A percentile compares a stretch with the other conserved stretches of the same genome.
Conservation (phyloP, 2,329 filamentous ascomycete species). For the Ascochyta fabae region DNA sequence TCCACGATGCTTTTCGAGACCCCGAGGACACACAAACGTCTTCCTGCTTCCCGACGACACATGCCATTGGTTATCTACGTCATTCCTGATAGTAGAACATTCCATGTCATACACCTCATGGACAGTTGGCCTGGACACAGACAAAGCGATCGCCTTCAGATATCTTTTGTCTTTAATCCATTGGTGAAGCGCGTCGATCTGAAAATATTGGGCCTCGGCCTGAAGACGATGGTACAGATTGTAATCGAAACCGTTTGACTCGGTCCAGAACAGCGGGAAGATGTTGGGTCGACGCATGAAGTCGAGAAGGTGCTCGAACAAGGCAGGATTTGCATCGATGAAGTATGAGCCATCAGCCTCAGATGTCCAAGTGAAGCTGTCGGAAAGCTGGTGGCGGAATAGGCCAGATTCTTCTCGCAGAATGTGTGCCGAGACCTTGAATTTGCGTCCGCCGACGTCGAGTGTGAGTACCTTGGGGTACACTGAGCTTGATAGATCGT, state of each 20-base stretch:
- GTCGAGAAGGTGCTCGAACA: conserved; percentile 39
- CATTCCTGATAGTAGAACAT: no score
- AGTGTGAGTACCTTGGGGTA: conserved; percentile 21
- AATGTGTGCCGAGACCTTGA: conserved; percentile 12
- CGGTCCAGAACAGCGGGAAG: conserved; percentile 46
- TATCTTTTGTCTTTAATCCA: conserved; percentile 43
- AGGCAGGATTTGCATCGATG: conserved; percentile 46
- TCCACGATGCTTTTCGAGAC: conserved; percentile 18
- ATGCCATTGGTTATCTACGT: conserved; percentile 5
- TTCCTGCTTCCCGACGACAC: background rate
- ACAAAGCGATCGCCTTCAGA: conserved; percentile 21
- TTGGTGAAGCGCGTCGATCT: conserved; percentile 33
- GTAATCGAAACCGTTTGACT: conserved; percentile 41
- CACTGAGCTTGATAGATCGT: background rate
- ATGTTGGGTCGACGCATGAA: conserved; percentile 29
- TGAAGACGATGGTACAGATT: conserved; percentile 42
- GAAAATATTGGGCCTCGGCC: conserved; percentile 46
- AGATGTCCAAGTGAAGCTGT: conserved; percentile 10
- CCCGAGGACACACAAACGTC: conserved; percentile 25
- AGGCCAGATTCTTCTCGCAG: conserved; percentile 18
- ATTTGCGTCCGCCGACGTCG: conserved; percentile 24
- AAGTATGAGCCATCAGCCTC: conserved; percentile 45
- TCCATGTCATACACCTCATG: no score
- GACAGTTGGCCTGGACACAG: no score
- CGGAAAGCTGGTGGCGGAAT: conserved; percentile 14